These are phyloP conservation scores for Leucosporidium scottii DNA, from an alignment of 768 basidiomycete genomes.

Conservation along the genomic window DNA sequence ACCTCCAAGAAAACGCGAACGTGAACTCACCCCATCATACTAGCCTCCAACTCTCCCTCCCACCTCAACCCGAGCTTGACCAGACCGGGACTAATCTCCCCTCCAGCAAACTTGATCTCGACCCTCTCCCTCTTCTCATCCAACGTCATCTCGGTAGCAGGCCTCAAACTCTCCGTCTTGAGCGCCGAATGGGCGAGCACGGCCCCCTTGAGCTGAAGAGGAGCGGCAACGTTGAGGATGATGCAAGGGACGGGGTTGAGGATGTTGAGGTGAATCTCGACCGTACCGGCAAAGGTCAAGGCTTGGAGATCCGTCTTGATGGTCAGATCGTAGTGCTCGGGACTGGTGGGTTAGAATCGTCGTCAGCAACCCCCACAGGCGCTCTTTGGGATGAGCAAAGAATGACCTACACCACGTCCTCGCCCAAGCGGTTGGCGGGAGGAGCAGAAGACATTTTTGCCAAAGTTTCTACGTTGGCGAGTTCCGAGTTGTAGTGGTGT, in stretches of 20 bases:
- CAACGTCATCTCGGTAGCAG: constrained; percentile 47
- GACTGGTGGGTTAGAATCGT: constrained; percentile 41
- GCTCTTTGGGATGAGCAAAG: too few species aligned
- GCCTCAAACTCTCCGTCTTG: constrained; percentile 47
- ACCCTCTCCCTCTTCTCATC: constrained; percentile 62
- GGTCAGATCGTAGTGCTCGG: constrained; percentile 69
- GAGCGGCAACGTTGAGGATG: constrained; percentile 58
- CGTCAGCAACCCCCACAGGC: too few species aligned
- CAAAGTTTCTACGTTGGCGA: too few species aligned
- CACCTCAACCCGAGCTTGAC: constrained; percentile 64
- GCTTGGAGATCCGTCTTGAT: constrained; percentile 73
- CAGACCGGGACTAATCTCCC: constrained; percentile 42
- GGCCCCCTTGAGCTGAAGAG: constrained; percentile 54
- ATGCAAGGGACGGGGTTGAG: constrained; percentile 52
- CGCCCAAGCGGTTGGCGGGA: too few species aligned
- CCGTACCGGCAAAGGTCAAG: constrained; percentile 68
- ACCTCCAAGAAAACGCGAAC: too few species aligned
- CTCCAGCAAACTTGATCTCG: constrained; percentile 53
- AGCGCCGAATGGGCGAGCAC: constrained; percentile 55
- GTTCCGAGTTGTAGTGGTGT: too few species aligned
- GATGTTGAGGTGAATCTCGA: constrained; percentile 65
- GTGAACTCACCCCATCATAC: constrained; percentile 15
- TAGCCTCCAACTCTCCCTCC: constrained; percentile 62
- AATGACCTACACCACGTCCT: too few species aligned
- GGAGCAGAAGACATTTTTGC: too few species aligned